phyloP scores from a whole-genome alignment of 257 asterid genomes.

The Nemophila menziesii region DNA sequence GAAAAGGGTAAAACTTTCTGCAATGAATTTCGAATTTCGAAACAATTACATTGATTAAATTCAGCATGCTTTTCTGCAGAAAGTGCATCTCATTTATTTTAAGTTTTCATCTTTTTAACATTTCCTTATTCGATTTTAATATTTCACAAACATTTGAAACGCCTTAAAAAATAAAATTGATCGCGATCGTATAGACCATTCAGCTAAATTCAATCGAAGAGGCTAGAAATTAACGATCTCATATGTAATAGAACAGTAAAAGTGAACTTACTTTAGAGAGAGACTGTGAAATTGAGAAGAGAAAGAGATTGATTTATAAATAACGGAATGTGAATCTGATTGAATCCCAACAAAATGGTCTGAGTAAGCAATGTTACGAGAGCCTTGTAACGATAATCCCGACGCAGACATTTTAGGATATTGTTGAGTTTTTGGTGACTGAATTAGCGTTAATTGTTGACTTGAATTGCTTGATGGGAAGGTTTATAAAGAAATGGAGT shows the following conservation, averaged over 20 bases:
- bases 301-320: slow-evolving; percentile 24
- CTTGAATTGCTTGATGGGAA: too few relatives aligned
- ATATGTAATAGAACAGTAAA: background rate
- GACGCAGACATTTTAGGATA: slow-evolving; percentile 29
- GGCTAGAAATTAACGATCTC: background rate
- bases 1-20: background rate
- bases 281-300: slow-evolving; percentile 34
- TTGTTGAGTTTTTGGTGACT: slow-evolving; percentile 1
- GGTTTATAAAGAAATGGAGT: too few relatives aligned
- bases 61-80: background rate
- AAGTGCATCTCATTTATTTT: too few relatives aligned
- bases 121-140: too few relatives aligned
- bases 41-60: background rate
- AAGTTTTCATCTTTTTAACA: too few relatives aligned
- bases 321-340: slow-evolving; percentile 14
- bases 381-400: slow-evolving; percentile 11
- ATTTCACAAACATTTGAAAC: background rate
- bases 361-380: slow-evolving; percentile 16
- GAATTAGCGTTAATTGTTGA: background rate
- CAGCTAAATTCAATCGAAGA: background rate
- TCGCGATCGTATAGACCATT: background rate
- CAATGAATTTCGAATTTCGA: background rate
- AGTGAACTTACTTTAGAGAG: slow-evolving; percentile 32
- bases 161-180: background rate
- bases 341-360: slow-evolving; percentile 8